Percentiles rank a stretch among this genome's conserved stretches.
Evolutionary conservation across 768 basidiomycete genomes (phyloP).

Genomic region (Boletales sp.): DNA sequence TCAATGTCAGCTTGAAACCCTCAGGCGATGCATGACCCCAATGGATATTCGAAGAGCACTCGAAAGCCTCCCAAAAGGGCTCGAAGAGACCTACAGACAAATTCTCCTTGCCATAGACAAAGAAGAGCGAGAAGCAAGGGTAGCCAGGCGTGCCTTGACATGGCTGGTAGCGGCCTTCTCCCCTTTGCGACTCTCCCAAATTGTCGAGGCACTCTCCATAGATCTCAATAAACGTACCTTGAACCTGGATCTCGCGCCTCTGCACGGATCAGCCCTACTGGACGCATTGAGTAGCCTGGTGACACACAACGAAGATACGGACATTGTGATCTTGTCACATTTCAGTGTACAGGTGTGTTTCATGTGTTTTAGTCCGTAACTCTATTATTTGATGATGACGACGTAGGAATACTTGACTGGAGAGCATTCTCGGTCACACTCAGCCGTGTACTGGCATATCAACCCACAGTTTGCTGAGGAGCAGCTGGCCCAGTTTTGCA

Average conservation of each 20-base stretch:
- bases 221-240: background rate
- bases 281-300: constrained; percentile 7
- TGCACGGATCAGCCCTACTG: constrained; percentile 2
- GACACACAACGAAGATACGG: background rate
- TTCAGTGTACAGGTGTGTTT: constrained; percentile 10
- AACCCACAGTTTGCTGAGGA: background rate
- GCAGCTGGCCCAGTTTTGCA: constrained; percentile 3
- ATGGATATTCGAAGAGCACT: constrained; percentile 3
- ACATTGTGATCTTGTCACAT: constrained; percentile 7
- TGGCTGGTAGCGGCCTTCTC: constrained; percentile 11
- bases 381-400: too few species aligned
- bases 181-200: background rate
- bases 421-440: background rate
- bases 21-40: constrained; percentile 6
- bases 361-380: too few species aligned
- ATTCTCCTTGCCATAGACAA: constrained; percentile 3
- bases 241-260: background rate
- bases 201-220: constrained; percentile 7
- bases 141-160: background rate
- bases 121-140: background rate
- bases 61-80: constrained; percentile 1
- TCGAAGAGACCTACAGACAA: constrained; percentile 6
- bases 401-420: constrained; percentile 5
- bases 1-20: constrained; percentile 9
- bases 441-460: background rate